Evolutionary conservation across 495 filamentous ascomycete species (phyloP).

Genomic region (Achaetomiella virescens): DNA sequence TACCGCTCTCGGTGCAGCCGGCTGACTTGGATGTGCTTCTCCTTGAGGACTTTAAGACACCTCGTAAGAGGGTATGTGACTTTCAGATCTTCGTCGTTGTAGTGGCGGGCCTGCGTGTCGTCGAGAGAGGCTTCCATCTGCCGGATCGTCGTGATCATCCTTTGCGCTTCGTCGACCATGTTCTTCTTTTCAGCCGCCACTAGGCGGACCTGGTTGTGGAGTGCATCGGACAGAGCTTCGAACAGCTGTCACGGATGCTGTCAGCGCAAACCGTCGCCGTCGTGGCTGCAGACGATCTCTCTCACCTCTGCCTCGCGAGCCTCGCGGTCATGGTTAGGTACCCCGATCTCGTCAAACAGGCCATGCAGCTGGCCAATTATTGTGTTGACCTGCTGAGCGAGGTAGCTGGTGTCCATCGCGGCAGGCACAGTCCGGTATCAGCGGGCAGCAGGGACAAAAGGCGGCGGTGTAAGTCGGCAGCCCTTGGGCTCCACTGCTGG

Average conservation of each 20-base stretch:
- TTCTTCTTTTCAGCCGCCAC: constrained; percentile 82
- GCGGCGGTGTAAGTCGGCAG: neutral
- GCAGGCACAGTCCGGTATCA: neutral
- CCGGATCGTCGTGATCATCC: constrained; percentile 72
- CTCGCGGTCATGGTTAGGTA: constrained; percentile 84
- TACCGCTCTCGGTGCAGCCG: constrained; percentile 82
- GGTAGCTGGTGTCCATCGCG: constrained; percentile 80
- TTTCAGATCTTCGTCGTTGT: constrained; percentile 55
- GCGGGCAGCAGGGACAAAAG: neutral
- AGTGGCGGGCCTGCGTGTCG: constrained; percentile 58
- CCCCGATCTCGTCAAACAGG: constrained; percentile 93
- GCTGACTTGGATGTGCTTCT: constrained; percentile 73
- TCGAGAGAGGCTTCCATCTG: constrained; percentile 92
- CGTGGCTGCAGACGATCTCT: neutral
- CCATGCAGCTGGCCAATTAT: constrained; percentile 87
- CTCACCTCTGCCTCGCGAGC: constrained; percentile 74
- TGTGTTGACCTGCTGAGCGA: constrained; percentile 87
- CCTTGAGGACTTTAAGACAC: constrained; percentile 72
- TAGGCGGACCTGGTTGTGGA: constrained; percentile 73
- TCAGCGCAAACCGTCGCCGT: constrained; percentile 16
- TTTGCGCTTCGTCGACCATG: constrained; percentile 79
- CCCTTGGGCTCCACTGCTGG: neutral
- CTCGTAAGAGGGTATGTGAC: constrained; percentile 73
- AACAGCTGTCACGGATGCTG: constrained; percentile 57
- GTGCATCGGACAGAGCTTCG: constrained; percentile 74